Evolutionary conservation across 1,284 basidiomycete species (phyloP).

Genomic region (Trametes hirsuta): DNA sequence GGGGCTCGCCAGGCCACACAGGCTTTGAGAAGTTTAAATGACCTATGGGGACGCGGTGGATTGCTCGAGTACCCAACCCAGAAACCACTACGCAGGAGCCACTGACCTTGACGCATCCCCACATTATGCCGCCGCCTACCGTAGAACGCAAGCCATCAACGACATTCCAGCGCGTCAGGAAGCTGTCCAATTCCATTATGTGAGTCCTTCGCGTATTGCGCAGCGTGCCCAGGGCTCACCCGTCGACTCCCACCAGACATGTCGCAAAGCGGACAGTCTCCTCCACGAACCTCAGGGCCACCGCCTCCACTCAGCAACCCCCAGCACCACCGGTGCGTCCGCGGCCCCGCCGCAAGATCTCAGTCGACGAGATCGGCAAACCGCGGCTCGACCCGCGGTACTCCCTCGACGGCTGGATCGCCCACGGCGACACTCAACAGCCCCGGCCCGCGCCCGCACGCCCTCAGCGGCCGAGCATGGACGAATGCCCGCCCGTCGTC

Average conservation of each 20-base stretch:
- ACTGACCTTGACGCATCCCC: background rate
- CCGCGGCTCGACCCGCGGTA: background rate
- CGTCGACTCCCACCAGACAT: background rate
- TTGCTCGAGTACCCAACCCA: slow-evolving; percentile 3
- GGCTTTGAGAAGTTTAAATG: slow-evolving; percentile 3
- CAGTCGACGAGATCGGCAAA: slow-evolving; percentile 1
- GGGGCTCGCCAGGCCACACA: background rate
- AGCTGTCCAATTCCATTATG: slow-evolving; percentile 9
- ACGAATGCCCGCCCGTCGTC: background rate
- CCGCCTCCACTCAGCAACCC: background rate
- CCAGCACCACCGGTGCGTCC: background rate
- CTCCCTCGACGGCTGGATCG: background rate
- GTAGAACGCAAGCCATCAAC: background rate
- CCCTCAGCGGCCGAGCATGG: background rate
- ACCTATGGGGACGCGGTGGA: background rate
- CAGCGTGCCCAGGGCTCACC: background rate
- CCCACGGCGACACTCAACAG: background rate
- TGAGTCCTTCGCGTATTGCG: background rate
- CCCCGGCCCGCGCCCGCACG: background rate
- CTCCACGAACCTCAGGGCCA: background rate
- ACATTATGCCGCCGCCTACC: background rate
- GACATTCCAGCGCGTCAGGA: background rate
- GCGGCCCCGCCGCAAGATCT: background rate
- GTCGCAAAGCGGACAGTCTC: too few relatives aligned
- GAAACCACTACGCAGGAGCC: slow-evolving; percentile 1